Conservation (phyloP, 2,329 filamentous ascomycete genomes). For the Arthrobotrys megalospora region DNA sequence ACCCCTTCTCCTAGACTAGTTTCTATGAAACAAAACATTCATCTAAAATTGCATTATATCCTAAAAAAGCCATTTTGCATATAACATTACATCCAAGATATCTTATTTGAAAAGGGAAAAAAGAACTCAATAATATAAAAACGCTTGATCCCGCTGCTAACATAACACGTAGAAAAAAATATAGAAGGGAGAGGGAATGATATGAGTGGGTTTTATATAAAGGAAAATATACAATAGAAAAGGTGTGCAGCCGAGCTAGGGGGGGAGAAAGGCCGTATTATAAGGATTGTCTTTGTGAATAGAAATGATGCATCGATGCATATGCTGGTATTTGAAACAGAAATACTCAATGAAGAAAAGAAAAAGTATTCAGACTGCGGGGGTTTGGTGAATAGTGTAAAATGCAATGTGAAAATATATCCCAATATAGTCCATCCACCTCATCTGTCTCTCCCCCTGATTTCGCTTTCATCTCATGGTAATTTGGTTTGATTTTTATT, state of each 20-base stretch:
- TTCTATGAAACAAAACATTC: conserved; percentile 8
- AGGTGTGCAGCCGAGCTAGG: not conserved
- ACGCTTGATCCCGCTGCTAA: conserved; percentile 38
- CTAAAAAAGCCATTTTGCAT: conserved; percentile 41
- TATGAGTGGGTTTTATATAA: conserved; percentile 8
- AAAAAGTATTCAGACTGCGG: not conserved
- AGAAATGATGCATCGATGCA: conserved; percentile 22
- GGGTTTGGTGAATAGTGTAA: not conserved
- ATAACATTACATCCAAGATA: conserved; percentile 20
- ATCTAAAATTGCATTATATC: conserved; percentile 42
- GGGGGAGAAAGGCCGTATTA: conserved; percentile 8
- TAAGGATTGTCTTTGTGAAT: conserved; percentile 35
- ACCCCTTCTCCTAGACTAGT: no score
- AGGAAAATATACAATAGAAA: conserved; percentile 50
- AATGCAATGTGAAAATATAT: not conserved
- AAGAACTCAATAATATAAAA: not conserved
- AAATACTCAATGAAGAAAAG: not conserved
- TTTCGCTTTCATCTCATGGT: conserved; percentile 9
- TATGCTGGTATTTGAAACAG: conserved; percentile 20
- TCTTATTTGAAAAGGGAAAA: not conserved
- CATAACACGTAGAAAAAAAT: conserved; percentile 22
- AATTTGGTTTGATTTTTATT: conserved; percentile 19
- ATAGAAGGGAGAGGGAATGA: conserved; percentile 2
- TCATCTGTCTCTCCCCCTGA: not conserved
- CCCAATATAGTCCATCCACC: not conserved